Evolutionary conservation across 2,329 filamentous ascomycete species (phyloP).

Genomic region (Sordariomycetes sp.): DNA sequence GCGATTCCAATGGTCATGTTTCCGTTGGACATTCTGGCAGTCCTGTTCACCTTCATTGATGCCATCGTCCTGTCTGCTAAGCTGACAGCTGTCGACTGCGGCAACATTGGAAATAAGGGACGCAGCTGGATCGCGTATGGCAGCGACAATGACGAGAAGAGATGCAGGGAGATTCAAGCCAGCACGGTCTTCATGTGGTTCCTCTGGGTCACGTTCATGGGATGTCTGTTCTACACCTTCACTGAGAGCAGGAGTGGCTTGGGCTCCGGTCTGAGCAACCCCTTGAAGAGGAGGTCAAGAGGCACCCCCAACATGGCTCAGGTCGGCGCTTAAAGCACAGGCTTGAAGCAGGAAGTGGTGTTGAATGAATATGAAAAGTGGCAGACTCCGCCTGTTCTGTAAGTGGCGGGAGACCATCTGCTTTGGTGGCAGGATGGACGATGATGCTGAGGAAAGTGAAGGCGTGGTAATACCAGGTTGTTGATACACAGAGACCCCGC

Average conservation of each 20-base stretch:
- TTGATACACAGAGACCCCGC: too few species aligned
- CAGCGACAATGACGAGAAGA: slow-evolving; percentile 47
- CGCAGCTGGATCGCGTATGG: slow-evolving; percentile 54
- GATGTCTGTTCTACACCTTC: slow-evolving; percentile 45
- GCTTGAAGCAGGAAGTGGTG: too few species aligned
- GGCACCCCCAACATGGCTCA: slow-evolving; percentile 45
- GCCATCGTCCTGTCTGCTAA: slow-evolving; percentile 64
- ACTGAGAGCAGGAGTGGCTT: slow-evolving; percentile 37
- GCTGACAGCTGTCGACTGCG: slow-evolving; percentile 60
- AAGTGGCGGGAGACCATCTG: too few species aligned
- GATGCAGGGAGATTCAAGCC: slow-evolving; percentile 69
- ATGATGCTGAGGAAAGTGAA: too few species aligned
- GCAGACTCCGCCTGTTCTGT: not conserved
- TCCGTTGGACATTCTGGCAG: slow-evolving; percentile 47
- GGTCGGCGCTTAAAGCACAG: too few species aligned
- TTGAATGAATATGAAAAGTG: not conserved
- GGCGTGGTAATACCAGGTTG: too few species aligned
- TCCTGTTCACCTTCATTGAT: slow-evolving; percentile 61
- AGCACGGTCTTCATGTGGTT: slow-evolving; percentile 73
- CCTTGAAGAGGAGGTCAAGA: slow-evolving; percentile 10
- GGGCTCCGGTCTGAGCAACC: slow-evolving; percentile 32
- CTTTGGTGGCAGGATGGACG: too few species aligned
- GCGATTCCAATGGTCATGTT: slow-evolving; percentile 43
- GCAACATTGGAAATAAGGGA: slow-evolving; percentile 29
- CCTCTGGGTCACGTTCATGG: slow-evolving; percentile 55